Evolutionary conservation across 2,329 filamentous ascomycete genomes (phyloP).

Genomic region (Ophiostoma triangulosporum): DNA sequence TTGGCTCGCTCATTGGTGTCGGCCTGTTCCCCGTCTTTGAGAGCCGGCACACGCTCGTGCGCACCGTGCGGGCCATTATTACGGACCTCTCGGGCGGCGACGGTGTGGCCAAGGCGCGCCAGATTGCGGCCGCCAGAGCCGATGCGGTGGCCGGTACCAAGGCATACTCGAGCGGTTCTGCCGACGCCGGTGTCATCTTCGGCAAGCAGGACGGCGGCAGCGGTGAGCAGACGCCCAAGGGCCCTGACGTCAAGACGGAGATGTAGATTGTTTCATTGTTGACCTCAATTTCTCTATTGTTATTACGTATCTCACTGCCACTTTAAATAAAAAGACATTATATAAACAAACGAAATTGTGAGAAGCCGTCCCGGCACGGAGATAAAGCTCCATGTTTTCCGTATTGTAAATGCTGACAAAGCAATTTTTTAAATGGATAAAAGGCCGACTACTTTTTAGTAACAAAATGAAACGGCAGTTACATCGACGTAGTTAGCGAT

Average conservation of each 20-base stretch:
- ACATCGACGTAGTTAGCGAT: too few species aligned
- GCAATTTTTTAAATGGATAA: too few species aligned
- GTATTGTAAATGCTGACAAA: too few species aligned
- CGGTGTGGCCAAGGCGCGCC: conserved; percentile 14
- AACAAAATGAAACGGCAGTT: too few species aligned
- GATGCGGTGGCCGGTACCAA: conserved; percentile 1
- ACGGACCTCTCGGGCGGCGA: conserved; percentile 42
- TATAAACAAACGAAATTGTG: too few species aligned
- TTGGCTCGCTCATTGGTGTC: conserved; percentile 57
- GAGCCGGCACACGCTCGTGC: conserved; percentile 51
- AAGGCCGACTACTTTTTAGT: too few species aligned
- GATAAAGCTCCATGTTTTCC: too few species aligned
- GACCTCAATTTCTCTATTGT: too few species aligned
- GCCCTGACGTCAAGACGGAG: background rate
- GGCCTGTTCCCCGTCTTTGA: conserved; percentile 74
- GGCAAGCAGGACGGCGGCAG: background rate
- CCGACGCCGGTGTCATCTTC: background rate
- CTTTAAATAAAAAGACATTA: too few species aligned
- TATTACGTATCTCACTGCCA: too few species aligned
- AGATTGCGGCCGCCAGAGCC: conserved; percentile 13
- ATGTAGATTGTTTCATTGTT: background rate
- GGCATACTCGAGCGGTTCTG: background rate
- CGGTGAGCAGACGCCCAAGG: background rate
- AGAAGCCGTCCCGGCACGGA: too few species aligned
- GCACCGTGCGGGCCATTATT: conserved; percentile 48